Evolutionary conservation across 129 eudicot genomes (phyloP), one percentile per base, ranked within the genome.

Genomic region (Flaveria bidentis): DNA sequence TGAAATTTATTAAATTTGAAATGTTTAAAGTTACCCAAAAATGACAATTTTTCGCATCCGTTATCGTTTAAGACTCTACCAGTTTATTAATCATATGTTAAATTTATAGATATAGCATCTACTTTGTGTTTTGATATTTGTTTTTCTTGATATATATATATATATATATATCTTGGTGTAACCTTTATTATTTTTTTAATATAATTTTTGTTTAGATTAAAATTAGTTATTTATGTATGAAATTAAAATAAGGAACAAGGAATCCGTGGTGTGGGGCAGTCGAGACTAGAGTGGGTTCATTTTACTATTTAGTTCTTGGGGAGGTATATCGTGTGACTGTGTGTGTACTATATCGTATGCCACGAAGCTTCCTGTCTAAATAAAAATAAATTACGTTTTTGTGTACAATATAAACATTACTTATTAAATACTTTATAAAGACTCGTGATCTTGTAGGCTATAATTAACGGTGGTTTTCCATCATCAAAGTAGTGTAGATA

Each of bases 341-440:
- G 6, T 8, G 14, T 33, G 2, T 55, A 28, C 28, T 71, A 49
- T 9, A 30, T 28, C 51, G 44, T 15, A 20, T 58, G 55, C 20
- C 53, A 42, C 11, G 78, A 57, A 73, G 57, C 78, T 57, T 73
- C 69, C 74, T 39, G n/a, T 69, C 42, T 15, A 17, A 18, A 67
- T 36, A 36, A 5, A 67, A 41, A 16, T 36, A 11, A 15, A 65
- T 15, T 36, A 7, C 47, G 6, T 30, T 33, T 16, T 2, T 28
- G 1, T 36, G 5, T 36, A 36, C 7, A 36, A 4, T 5, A 36
- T 36, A 36, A 5, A 36, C 41, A 36, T 5, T 36, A 5, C 41
- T 0, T 36, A 30, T 30, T 30, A 30, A 28, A 30, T 30, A 3
- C 36, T 4, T 30, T 3, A 30, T 30, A 30, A 30, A 30, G 3